A percentile compares a stretch with the other conserved stretches of the same genome.
These are phyloP conservation scores for Taxawa tesnikishii DNA, from an alignment of 2,329 filamentous ascomycete genomes.

Conservation along the genomic window DNA sequence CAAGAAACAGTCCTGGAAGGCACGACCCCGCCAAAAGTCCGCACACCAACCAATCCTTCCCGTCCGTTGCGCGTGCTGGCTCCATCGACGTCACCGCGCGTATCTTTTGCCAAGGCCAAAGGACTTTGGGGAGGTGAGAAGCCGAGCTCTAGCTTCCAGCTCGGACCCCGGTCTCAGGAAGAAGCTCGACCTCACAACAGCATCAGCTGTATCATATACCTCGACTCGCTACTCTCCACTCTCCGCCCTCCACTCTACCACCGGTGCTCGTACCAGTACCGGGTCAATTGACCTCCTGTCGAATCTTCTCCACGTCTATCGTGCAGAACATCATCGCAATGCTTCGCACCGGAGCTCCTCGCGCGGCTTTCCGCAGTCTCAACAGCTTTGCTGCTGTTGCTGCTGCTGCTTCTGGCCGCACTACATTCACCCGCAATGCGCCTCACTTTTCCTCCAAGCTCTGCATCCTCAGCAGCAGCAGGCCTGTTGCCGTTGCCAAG, in stretches of 20 bases:
- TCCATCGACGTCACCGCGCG: no score
- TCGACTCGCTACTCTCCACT: constrained; percentile 6
- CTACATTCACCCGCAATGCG: constrained; percentile 9
- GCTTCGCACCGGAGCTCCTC: constrained; percentile 32
- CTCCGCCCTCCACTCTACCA: constrained; percentile 2
- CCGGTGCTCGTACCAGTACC: background rate
- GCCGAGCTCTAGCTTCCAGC: no score
- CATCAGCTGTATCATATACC: background rate
- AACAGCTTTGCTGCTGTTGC: constrained; percentile 17
- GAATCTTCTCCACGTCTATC: no score
- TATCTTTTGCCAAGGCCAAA: no score
- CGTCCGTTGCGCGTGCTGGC: no score
- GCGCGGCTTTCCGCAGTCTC: constrained; percentile 26
- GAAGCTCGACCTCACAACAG: no score
- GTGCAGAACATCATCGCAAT: no score
- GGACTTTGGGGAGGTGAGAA: no score
- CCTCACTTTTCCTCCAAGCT: constrained; percentile 29
- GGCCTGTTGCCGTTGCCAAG: constrained; percentile 18
- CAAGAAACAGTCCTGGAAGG: no score
- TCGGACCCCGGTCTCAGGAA: no score
- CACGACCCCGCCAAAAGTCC: no score
- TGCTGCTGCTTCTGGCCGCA: constrained; percentile 17
- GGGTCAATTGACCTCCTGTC: background rate
- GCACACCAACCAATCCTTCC: no score
- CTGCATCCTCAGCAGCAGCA: constrained; percentile 23